phyloP scores from a whole-genome alignment of 2,329 filamentous ascomycete species.

The Colletotrichum lindemuthianum region DNA sequence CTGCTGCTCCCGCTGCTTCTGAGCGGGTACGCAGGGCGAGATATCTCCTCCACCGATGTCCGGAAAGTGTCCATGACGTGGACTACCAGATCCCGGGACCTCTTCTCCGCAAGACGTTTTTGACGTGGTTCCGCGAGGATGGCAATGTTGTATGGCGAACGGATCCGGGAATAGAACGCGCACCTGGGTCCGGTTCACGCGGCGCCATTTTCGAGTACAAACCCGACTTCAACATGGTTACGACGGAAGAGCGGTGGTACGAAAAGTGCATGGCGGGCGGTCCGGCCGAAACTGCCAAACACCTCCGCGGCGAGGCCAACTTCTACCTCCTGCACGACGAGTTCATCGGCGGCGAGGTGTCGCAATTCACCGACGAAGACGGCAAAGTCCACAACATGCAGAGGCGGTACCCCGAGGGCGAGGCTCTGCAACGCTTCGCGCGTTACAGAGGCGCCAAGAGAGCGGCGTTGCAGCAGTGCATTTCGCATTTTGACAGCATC shows the following conservation, averaged over 20 bases:
- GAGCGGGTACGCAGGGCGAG: slow-evolving; percentile 21
- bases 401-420: slow-evolving; percentile 36
- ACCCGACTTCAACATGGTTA: slow-evolving; percentile 45
- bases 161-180: background rate
- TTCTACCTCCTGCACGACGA: slow-evolving; percentile 27
- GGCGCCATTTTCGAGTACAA: slow-evolving; percentile 5
- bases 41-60: slow-evolving; percentile 34
- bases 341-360: slow-evolving; percentile 37
- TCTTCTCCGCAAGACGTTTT: slow-evolving; percentile 21
- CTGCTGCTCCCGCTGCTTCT: background rate
- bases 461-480: slow-evolving; percentile 55
- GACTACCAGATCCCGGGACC: slow-evolving; percentile 40
- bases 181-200: slow-evolving; percentile 21
- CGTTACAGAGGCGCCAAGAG: slow-evolving; percentile 54
- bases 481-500: slow-evolving; percentile 49
- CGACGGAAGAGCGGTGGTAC: slow-evolving; percentile 49
- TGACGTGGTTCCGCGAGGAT: slow-evolving; percentile 34
- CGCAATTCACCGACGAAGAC: background rate
- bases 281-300: slow-evolving; percentile 30
- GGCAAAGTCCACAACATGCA: slow-evolving; percentile 6
- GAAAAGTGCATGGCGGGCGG: slow-evolving; percentile 44
- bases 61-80: slow-evolving; percentile 38
- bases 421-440: slow-evolving; percentile 43
- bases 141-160: slow-evolving; percentile 28
- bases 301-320: slow-evolving; percentile 32